Conservation (phyloP, 495 filamentous ascomycete genomes). For the Hypoxylon cercidicola region DNA sequence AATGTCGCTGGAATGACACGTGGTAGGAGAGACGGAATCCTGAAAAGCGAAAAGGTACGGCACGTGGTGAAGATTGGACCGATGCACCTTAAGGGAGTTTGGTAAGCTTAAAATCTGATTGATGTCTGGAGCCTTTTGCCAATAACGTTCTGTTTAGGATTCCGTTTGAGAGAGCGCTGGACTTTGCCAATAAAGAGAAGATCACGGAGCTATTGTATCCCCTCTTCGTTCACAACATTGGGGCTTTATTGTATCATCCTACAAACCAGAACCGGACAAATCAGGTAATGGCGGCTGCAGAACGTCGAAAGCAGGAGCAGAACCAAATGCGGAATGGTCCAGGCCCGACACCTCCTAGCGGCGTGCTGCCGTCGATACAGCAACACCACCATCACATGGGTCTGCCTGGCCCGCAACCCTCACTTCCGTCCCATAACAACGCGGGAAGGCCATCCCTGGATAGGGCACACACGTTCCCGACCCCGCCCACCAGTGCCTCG, state of each 20-base stretch:
- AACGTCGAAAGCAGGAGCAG: conserved; percentile 74
- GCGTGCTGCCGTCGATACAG: conserved; percentile 73
- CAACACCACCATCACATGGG: conserved; percentile 80
- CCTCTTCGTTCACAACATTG: conserved; percentile 97
- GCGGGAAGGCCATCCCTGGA: conserved; percentile 77
- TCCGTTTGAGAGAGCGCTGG: conserved; percentile 92
- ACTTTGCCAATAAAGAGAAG: conserved; percentile 99
- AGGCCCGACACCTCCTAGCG: conserved; percentile 50
- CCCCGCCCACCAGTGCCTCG: conserved; percentile 91
- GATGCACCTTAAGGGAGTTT: conserved; percentile 99
- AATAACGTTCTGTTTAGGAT: conserved; percentile 70
- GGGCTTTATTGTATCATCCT: conserved; percentile 91
- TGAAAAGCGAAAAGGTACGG: conserved; percentile 96
- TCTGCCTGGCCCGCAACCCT: conserved; percentile 72
- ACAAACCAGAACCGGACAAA: conserved; percentile 84
- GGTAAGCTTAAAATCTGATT: conserved; percentile 68
- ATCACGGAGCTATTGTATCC: conserved; percentile 96
- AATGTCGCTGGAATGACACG: conserved; percentile 99
- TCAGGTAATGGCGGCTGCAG: conserved; percentile 87
- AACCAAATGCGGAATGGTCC: conserved; percentile 60
- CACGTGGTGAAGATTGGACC: conserved; percentile 99
- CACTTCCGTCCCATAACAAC: conserved; percentile 79
- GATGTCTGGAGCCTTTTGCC: background rate
- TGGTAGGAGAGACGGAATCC: conserved; percentile 92
- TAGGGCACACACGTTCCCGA: conserved; percentile 89